Conservation (phyloP, 139 green algal genomes). For the Haematococcus sp. region DNA sequence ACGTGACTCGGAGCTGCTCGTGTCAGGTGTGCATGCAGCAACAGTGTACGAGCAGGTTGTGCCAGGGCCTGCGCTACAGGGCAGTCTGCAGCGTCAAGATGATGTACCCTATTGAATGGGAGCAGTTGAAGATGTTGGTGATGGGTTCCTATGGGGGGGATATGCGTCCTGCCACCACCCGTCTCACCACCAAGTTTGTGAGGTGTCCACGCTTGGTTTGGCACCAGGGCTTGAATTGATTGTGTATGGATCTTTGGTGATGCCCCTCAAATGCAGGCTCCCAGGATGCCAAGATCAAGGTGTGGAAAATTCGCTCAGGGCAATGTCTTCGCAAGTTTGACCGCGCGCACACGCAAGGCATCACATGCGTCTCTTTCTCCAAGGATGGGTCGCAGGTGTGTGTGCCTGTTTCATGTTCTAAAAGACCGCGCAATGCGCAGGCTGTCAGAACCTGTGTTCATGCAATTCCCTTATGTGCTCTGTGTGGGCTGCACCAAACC, state of each 20-base stretch:
- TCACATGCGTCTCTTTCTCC: constrained; percentile 88
- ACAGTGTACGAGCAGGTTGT: constrained; percentile 6
- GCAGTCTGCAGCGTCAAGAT: too few relatives aligned
- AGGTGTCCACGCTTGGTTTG: too few relatives aligned
- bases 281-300: constrained; percentile 85
- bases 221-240: not conserved
- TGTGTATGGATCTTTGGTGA: not conserved
- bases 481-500: too few relatives aligned
- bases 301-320: constrained; percentile 90
- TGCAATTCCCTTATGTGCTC: too few relatives aligned
- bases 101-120: too few relatives aligned
- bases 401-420: too few relatives aligned
- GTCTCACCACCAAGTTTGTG: too few relatives aligned
- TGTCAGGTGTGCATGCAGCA: too few relatives aligned
- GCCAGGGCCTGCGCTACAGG: too few relatives aligned
- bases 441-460: not conserved
- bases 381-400: constrained; percentile 82
- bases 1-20: constrained; percentile 85
- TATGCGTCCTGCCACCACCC: too few relatives aligned
- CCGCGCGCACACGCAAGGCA: constrained; percentile 82
- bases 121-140: constrained; percentile 1
- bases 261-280: constrained; percentile 48
- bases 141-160: not conserved
- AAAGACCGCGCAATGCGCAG: not conserved
- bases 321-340: constrained; percentile 91